Evolutionary conservation across 176 grass and related monocot genomes (phyloP).

Genomic region (Paspalum notatum): DNA sequence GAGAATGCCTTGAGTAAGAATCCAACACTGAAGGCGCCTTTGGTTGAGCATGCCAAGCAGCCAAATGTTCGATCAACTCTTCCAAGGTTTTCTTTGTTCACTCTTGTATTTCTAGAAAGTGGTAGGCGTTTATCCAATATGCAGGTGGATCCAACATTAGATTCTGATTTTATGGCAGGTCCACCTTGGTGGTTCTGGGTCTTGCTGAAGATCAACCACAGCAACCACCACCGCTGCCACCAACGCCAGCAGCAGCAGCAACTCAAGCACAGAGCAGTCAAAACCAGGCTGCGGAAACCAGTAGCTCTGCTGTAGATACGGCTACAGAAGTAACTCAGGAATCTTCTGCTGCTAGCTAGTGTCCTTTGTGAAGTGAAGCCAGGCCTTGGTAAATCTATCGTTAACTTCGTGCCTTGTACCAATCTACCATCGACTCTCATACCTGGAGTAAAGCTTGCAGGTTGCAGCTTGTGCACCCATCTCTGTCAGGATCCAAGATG

Average conservation of each 20-base stretch:
- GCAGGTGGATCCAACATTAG: conserved; percentile 14
- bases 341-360: conserved; percentile 54
- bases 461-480: neutral
- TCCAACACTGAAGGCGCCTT: conserved; percentile 69
- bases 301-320: conserved; percentile 76
- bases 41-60: conserved; percentile 88
- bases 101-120: neutral
- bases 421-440: neutral
- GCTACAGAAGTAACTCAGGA: conserved; percentile 67
- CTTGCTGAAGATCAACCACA: conserved; percentile 71
- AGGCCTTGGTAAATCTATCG: neutral
- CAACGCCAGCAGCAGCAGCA: neutral
- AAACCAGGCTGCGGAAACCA: conserved; percentile 73
- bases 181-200: conserved; percentile 79
- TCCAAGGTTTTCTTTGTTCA: conserved; percentile 58
- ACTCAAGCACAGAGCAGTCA: conserved; percentile 59
- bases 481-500: neutral
- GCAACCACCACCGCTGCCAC: neutral
- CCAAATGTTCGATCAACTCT: conserved; percentile 72
- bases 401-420: neutral
- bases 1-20: conserved; percentile 88
- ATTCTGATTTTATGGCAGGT: conserved; percentile 49
- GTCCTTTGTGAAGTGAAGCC: neutral
- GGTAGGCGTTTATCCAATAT: neutral
- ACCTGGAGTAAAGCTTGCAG: neutral